A percentile compares a stretch with the other conserved stretches of the same genome.
These are phyloP conservation scores for Gossypium davidsonii DNA, from an alignment of 441 rosid species.

Conservation along the genomic window DNA sequence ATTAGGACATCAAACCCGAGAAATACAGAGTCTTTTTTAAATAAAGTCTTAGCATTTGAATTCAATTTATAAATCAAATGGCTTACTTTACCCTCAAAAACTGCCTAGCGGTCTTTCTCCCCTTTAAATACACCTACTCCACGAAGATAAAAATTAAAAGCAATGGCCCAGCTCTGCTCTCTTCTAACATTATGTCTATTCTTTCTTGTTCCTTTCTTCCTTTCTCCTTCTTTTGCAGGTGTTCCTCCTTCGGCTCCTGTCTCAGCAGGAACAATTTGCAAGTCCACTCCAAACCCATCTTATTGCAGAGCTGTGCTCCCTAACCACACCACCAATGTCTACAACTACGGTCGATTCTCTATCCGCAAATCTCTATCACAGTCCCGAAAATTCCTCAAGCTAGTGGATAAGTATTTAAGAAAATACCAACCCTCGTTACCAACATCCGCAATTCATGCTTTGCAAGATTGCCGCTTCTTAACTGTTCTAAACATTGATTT, in stretches of 20 bases:
- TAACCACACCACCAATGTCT: constrained; percentile 34
- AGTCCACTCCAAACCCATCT: constrained; percentile 56
- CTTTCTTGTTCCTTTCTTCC: constrained; percentile 18
- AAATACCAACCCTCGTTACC: constrained; percentile 27
- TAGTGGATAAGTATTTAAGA: constrained; percentile 42
- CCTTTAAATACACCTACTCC: constrained; percentile 16
- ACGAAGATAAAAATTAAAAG: neutral
- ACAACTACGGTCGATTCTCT: constrained; percentile 46
- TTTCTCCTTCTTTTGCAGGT: constrained; percentile 23
- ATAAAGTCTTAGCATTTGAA: constrained; percentile 14
- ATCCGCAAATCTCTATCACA: constrained; percentile 58
- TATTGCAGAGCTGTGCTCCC: constrained; percentile 69
- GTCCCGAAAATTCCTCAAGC: constrained; percentile 44
- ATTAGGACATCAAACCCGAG: neutral
- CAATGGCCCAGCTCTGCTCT: constrained; percentile 26
- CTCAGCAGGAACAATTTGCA: constrained; percentile 37
- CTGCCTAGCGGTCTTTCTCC: neutral
- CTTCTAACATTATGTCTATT: neutral
- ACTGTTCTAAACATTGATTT: constrained; percentile 58
- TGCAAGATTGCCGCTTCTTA: constrained; percentile 62
- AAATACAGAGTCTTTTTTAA: constrained; percentile 18
- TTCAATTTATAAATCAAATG: constrained; percentile 3
- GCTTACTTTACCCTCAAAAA: no score
- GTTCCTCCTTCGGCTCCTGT: constrained; percentile 20
- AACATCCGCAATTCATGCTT: constrained; percentile 41